A percentile compares a stretch with the other conserved stretches of the same genome.
These are phyloP conservation scores for Acanthamoeba quina DNA, from an alignment of 208 protist genomes.

Conservation along the genomic window DNA sequence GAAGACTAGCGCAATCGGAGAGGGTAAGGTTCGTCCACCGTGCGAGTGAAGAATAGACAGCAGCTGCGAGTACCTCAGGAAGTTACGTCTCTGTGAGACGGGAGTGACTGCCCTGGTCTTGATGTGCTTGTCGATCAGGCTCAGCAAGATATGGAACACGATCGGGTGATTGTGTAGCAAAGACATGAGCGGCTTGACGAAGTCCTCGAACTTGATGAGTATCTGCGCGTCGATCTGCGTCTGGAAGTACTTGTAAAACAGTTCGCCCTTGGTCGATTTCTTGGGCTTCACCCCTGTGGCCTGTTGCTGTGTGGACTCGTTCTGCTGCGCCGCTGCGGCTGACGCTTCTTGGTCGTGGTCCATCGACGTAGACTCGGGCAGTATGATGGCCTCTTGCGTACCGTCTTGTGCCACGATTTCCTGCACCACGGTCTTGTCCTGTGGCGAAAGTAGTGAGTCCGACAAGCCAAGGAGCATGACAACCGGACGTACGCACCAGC, in stretches of 20 bases:
- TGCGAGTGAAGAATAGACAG: neutral
- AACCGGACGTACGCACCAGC: neutral
- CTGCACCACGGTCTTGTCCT: conserved; percentile 71
- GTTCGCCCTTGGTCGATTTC: conserved; percentile 72
- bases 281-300: conserved; percentile 32
- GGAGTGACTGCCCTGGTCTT: conserved; percentile 18
- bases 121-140: conserved; percentile 74
- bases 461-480: neutral
- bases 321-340: neutral
- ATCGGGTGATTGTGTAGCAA: conserved; percentile 70
- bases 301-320: conserved; percentile 45
- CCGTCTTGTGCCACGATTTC: conserved; percentile 26
- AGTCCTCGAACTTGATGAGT: conserved; percentile 63
- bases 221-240: conserved; percentile 63
- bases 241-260: conserved; percentile 79
- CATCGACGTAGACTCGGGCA: neutral
- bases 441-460: neutral
- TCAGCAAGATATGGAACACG: conserved; percentile 75
- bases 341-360: neutral
- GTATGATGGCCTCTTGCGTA: conserved; percentile 10
- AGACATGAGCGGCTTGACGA: conserved; percentile 61
- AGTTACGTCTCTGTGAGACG: neutral
- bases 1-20: neutral
- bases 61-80: conserved; percentile 8
- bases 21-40: neutral